A percentile compares a stretch with the other conserved stretches of the same genome.
Conservation (phyloP, 139 green algal species). For the Tetradesmus obliquus region DNA sequence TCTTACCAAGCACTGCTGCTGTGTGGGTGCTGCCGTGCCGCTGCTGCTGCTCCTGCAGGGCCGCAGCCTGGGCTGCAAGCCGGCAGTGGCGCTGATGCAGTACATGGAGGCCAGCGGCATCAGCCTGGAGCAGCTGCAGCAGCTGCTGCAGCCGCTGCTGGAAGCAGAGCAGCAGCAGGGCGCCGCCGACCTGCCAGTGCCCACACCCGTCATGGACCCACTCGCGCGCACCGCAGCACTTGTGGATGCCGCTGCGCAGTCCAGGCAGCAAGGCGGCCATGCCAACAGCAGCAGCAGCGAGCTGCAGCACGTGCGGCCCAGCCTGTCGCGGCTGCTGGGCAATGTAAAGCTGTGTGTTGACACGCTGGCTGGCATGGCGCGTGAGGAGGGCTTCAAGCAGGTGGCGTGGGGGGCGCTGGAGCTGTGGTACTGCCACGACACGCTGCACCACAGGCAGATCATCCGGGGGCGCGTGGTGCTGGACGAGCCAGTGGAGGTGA, state of each 20-base stretch:
- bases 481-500: slow-evolving; percentile 40
- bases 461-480: slow-evolving; percentile 16
- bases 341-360: not conserved
- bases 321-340: slow-evolving; percentile 2
- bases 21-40: not conserved
- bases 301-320: not conserved
- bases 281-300: slow-evolving; percentile 6
- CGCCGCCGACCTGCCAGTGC: not conserved
- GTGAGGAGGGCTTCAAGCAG: slow-evolving; percentile 30
- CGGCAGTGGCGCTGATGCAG: slow-evolving; percentile 12
- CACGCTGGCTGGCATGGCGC: not conserved
- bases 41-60: slow-evolving; percentile 16
- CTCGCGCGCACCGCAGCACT: not conserved
- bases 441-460: not conserved
- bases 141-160: not conserved
- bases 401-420: slow-evolving; percentile 24
- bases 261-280: not conserved
- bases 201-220: not conserved
- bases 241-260: not conserved
- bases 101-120: slow-evolving; percentile 7
- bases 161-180: not conserved
- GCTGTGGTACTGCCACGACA: slow-evolving; percentile 41
- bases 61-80: slow-evolving; percentile 24
- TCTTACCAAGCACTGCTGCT: not conserved
- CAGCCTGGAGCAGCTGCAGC: not conserved